Percentiles rank a stretch among this genome's conserved stretches.
phyloP scores from a whole-genome alignment of 75 land plant genomes.

The Picea sitchensis region DNA sequence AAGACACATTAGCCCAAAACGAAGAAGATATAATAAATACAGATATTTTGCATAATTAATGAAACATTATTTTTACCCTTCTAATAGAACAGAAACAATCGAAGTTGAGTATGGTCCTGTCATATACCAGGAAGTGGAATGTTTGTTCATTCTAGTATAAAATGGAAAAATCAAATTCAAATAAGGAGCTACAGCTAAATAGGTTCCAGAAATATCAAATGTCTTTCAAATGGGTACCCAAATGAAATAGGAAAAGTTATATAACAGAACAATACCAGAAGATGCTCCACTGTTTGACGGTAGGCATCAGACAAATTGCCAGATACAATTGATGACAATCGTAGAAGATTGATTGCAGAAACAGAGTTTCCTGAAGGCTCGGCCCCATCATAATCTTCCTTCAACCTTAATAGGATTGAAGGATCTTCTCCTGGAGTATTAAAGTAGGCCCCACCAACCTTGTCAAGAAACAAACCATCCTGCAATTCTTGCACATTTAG shows the following conservation, averaged over 20 bases:
- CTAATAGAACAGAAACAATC: too few relatives aligned
- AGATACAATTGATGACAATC: constrained; percentile 57
- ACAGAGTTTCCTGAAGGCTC: constrained; percentile 99
- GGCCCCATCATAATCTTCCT: constrained; percentile 98
- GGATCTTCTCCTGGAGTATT: constrained; percentile 96
- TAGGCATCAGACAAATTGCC: constrained; percentile 45
- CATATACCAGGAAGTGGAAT: too few relatives aligned
- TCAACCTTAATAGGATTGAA: constrained; percentile 85
- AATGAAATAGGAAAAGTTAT: not conserved
- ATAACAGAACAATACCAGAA: constrained; percentile 53
- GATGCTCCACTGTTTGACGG: constrained; percentile 73
- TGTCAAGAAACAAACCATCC: constrained; percentile 91
- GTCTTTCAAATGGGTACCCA: not conserved
- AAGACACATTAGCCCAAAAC: too few relatives aligned
- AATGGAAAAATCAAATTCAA: not conserved
- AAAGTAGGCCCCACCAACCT: constrained; percentile 85
- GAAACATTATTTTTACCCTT: too few relatives aligned
- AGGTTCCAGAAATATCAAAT: not conserved
- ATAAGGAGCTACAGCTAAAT: not conserved
- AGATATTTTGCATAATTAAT: too few relatives aligned
- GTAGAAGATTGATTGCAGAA: constrained; percentile 81
- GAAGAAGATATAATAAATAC: too few relatives aligned
- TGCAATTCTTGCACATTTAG: constrained; percentile 19
- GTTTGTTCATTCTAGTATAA: too few relatives aligned
- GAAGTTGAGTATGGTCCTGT: too few relatives aligned